Percentiles rank a stretch among this genome's conserved stretches.
Evolutionary conservation across 768 basidiomycete species (phyloP).

Genomic region (Mrakia gelida): DNA sequence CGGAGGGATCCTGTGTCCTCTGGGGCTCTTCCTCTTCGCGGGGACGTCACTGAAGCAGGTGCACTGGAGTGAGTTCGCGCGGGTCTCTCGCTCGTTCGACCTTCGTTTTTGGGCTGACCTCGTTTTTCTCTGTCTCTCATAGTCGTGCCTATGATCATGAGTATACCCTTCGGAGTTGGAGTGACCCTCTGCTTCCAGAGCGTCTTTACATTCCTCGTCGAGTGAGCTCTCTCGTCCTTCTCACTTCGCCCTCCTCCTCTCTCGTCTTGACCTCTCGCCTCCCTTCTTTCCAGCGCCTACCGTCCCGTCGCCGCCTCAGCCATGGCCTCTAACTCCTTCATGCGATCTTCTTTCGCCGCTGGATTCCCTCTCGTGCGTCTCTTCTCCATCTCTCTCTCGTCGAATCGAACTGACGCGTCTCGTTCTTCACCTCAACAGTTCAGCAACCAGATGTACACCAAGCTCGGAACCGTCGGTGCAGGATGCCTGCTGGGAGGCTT

Average conservation of each 20-base stretch:
- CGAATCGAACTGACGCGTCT: not conserved
- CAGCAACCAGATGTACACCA: constrained; percentile 52
- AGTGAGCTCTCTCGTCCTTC: constrained; percentile 29
- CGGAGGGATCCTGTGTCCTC: constrained; percentile 24
- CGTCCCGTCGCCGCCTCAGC: constrained; percentile 48
- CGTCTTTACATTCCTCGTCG: constrained; percentile 60
- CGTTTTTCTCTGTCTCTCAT: not conserved
- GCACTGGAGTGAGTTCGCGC: constrained; percentile 47
- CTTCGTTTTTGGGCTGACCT: not conserved
- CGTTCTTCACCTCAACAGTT: constrained; percentile 30
- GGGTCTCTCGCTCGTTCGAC: not conserved
- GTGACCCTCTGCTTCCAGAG: constrained; percentile 11
- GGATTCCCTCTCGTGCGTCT: constrained; percentile 33
- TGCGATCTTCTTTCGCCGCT: constrained; percentile 52
- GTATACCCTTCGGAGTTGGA: constrained; percentile 50
- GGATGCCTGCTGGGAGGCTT: constrained; percentile 67
- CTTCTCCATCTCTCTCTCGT: not conserved
- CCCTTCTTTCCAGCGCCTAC: constrained; percentile 36
- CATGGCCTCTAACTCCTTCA: constrained; percentile 61
- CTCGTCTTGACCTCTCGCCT: not conserved
- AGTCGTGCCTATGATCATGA: constrained; percentile 30
- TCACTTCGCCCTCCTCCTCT: not conserved
- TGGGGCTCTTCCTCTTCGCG: constrained; percentile 54
- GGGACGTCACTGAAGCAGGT: constrained; percentile 54
- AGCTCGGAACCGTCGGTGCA: constrained; percentile 64